Percentiles rank a stretch among this genome's conserved stretches.
phyloP scores from a whole-genome alignment of 495 filamentous ascomycete species.

The Stereocaulon alpinum region DNA sequence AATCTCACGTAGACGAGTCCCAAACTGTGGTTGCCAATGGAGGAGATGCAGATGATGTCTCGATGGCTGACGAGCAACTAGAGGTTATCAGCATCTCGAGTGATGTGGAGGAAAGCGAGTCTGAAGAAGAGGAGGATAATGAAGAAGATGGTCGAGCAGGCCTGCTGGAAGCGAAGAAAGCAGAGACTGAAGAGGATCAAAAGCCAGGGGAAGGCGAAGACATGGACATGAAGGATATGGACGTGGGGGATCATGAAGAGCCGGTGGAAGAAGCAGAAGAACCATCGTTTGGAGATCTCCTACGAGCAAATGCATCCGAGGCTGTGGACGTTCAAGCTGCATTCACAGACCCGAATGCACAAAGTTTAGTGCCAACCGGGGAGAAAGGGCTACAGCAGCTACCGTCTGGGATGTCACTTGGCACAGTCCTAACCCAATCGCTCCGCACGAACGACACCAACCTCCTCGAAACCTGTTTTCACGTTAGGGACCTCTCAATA shows the following conservation, averaged over 20 bases:
- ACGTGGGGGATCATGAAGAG: conserved; percentile 26
- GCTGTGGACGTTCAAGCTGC: conserved; percentile 66
- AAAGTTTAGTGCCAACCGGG: conserved; percentile 23
- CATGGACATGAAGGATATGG: conserved; percentile 43
- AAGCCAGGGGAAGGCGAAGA: conserved; percentile 31
- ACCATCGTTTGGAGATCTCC: conserved; percentile 80
- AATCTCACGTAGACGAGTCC: conserved; percentile 63
- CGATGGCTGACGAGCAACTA: conserved; percentile 18
- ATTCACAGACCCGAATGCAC: conserved; percentile 38
- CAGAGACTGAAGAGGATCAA: background rate
- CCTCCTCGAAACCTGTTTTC: conserved; percentile 86
- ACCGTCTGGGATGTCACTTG: conserved; percentile 69
- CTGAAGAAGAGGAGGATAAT: conserved; percentile 34
- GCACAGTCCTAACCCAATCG: conserved; percentile 82
- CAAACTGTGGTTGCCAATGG: conserved; percentile 48
- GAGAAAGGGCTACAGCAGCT: conserved; percentile 36
- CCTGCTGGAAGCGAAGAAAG: conserved; percentile 25
- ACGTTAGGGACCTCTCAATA: conserved; percentile 57
- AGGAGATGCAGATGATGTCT: conserved; percentile 19
- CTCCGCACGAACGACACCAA: conserved; percentile 80
- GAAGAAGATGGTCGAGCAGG: conserved; percentile 30
- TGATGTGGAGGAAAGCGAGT: conserved; percentile 33
- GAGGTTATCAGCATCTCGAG: conserved; percentile 47
- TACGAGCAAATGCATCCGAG: conserved; percentile 56
- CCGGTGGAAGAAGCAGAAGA: conserved; percentile 34